phyloP scores from a whole-genome alignment of 208 protist genomes.

The Acanthamoeba quina region DNA sequence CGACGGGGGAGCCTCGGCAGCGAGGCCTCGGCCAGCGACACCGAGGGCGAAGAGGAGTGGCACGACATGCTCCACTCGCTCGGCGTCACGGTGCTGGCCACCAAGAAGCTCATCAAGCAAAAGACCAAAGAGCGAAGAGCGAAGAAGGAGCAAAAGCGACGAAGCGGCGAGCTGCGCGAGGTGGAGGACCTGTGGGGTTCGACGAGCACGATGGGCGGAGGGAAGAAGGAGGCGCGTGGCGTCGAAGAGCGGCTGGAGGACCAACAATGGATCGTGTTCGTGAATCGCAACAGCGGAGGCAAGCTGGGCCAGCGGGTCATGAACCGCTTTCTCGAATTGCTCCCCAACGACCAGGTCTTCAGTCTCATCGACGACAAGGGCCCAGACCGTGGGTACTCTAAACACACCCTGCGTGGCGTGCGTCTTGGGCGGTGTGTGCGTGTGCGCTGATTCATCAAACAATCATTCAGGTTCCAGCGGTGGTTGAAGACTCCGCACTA shows the following conservation, averaged over 20 bases:
- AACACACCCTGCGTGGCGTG: not conserved
- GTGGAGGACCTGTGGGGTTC: not conserved
- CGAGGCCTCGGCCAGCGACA: slow-evolving; percentile 8
- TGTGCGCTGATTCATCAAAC: not conserved
- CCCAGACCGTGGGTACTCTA: slow-evolving; percentile 31
- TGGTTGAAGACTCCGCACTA: slow-evolving; percentile 49
- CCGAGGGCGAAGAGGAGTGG: slow-evolving; percentile 12
- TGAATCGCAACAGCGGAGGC: slow-evolving; percentile 87
- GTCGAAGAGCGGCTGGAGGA: not conserved
- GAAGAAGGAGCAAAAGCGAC: not conserved
- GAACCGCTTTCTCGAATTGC: slow-evolving; percentile 73
- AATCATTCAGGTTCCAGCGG: slow-evolving; percentile 3
- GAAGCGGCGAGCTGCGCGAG: not conserved
- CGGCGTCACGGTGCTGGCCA: slow-evolving; percentile 26
- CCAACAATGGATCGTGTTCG: slow-evolving; percentile 78
- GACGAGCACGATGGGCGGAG: not conserved
- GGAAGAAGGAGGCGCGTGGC: not conserved
- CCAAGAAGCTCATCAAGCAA: slow-evolving; percentile 27
- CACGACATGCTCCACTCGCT: slow-evolving; percentile 36
- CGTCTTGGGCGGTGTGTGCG: not conserved
- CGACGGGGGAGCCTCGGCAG: not conserved
- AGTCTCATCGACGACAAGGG: slow-evolving; percentile 72
- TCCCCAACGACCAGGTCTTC: slow-evolving; percentile 85
- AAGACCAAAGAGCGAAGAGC: not conserved
- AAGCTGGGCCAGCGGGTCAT: slow-evolving; percentile 81